Evolutionary conservation across 202 grass and related monocot species (phyloP).

Genomic region (Schoenoplectus triqueter): DNA sequence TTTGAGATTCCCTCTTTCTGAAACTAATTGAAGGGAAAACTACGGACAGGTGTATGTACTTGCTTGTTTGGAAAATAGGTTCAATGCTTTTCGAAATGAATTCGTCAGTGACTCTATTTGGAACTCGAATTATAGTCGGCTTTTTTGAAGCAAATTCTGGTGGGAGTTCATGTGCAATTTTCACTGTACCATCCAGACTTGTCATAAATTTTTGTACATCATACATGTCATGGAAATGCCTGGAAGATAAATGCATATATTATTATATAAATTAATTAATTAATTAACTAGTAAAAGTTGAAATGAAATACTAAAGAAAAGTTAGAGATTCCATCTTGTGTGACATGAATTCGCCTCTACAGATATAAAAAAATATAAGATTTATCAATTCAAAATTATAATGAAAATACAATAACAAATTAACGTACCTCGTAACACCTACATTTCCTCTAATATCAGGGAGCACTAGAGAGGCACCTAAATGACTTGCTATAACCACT

Average conservation of each 20-base stretch:
- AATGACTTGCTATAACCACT: constrained; percentile 76
- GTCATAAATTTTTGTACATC: constrained; percentile 64
- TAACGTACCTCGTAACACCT: constrained; percentile 66
- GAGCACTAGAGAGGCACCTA: constrained; percentile 83
- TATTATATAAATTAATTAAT: background rate
- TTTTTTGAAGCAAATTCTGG: constrained; percentile 59
- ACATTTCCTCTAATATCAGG: constrained; percentile 82
- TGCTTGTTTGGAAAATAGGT: constrained; percentile 76
- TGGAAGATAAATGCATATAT: constrained; percentile 34
- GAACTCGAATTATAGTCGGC: constrained; percentile 74
- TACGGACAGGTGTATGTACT: constrained; percentile 67
- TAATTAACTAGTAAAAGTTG: background rate
- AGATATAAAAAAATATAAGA: background rate
- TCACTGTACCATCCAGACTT: constrained; percentile 66
- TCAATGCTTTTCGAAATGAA: constrained; percentile 68
- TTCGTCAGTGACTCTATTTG: constrained; percentile 65
- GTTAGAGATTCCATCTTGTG: background rate
- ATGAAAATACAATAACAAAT: constrained; percentile 4
- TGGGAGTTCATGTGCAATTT: constrained; percentile 60
- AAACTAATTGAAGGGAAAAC: constrained; percentile 73
- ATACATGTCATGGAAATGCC: constrained; percentile 90
- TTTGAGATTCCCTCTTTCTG: constrained; percentile 54
- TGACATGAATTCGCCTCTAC: background rate
- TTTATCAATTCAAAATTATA: background rate
- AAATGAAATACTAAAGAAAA: background rate